Base-by-base conservation (phyloP, 495 filamentous ascomycete species). In the Schizothecium vesticola region DNA sequence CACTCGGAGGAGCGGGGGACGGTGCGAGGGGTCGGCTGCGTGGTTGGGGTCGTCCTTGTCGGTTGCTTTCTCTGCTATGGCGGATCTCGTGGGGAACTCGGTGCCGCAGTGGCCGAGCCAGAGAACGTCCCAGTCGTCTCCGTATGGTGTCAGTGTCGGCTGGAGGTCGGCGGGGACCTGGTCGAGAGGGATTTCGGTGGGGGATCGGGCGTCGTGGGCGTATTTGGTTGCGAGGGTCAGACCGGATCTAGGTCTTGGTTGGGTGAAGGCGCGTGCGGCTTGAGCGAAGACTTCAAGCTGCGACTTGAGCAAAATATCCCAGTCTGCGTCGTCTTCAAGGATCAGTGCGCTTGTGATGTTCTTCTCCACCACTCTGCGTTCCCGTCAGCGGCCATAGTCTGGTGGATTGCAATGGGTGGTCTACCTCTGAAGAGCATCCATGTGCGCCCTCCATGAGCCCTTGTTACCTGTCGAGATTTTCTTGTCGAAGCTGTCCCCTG, bases 101-200 rank as follows among this genome's bases (percentile, higher is more conserved):
- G 78, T 81, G 25, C 82, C 81, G 72, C 83, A 84, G 70, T 82
- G 82, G 28, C 83, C 83, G 0, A 85, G 78, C 83, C 81, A 85
- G 19, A 85, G 73, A 26, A 85, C 66, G 70, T 86, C 84, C 83
- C 82, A 86, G 55, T 71, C 69, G 28, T 80, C 76, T 4, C 83
- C 82, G 68, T 82, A 86, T 3, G 75, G 75, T 2, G 67, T 65
- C 6, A 67, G 12, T 4, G 19, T 63, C 51, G 67, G 63, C 0
- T 12, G 63, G 11, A 61, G 56, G 16, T 60, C 55, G 61, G 24
- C 9, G 0, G 67, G 70, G 3, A 71, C 1, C 4, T 62, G 28
- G 0, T 25, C 11, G 11, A 71, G 12, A 3, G 33, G 59, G 19
- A 60, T 28, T 3, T 68, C 73, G 16, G 19, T 16, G 3, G 31